These are phyloP conservation scores for Yamadazyma triangularis DNA, from an alignment of 1,139 yeast species.

Conservation along the genomic window DNA sequence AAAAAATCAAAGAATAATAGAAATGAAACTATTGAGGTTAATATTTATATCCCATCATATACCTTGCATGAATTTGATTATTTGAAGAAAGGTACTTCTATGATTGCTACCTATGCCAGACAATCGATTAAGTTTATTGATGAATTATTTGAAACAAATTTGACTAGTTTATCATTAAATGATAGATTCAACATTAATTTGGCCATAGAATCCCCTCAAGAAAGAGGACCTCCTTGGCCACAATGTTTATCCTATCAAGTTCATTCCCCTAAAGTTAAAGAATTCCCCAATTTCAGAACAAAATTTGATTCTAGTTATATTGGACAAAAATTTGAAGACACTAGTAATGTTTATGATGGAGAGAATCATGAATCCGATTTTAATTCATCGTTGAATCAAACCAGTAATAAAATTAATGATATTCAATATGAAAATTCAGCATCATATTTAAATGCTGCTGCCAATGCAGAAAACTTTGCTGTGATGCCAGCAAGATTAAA, in stretches of 20 bases:
- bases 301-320: constrained; percentile 28
- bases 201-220: constrained; percentile 34
- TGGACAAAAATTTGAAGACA: constrained; percentile 12
- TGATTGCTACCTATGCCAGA: constrained; percentile 53
- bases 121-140: constrained; percentile 56
- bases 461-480: constrained; percentile 32
- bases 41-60: constrained; percentile 46
- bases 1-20: constrained; percentile 5
- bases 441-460: constrained; percentile 23
- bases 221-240: constrained; percentile 48
- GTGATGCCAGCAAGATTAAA: constrained; percentile 46
- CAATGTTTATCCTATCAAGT: constrained; percentile 39
- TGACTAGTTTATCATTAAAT: constrained; percentile 3
- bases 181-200: constrained; percentile 13
- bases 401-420: constrained; percentile 17
- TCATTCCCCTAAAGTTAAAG: constrained; percentile 40
- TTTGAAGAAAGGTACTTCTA: constrained; percentile 49
- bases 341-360: constrained; percentile 5
- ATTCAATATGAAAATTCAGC: constrained; percentile 32
- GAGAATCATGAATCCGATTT: constrained; percentile 4
- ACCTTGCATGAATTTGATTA: constrained; percentile 56
- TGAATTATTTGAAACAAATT: constrained; percentile 22
- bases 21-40: constrained; percentile 20
- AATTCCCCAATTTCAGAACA: constrained; percentile 43
- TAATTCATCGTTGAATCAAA: constrained; percentile 2